Conservation (phyloP, 2,329 filamentous ascomycete species). For the Penicillium sp. region DNA sequence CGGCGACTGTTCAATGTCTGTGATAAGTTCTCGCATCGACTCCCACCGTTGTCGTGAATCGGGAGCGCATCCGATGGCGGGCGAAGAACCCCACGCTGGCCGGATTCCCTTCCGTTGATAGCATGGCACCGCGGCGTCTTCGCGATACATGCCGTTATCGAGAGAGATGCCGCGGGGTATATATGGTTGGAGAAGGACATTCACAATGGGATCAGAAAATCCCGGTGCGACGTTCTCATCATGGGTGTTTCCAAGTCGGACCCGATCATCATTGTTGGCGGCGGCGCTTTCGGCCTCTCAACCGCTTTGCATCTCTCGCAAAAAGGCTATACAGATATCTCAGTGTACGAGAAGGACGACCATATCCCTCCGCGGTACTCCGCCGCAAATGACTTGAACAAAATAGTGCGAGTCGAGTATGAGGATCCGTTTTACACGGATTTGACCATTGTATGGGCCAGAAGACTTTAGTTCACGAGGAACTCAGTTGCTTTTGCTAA, state of each 20-base stretch:
- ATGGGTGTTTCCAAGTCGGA: slow-evolving; percentile 23
- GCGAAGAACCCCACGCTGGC: slow-evolving; percentile 14
- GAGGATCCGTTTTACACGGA: slow-evolving; percentile 58
- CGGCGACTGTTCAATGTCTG: no score
- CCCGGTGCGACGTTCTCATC: slow-evolving; percentile 1
- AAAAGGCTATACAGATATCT: slow-evolving; percentile 48
- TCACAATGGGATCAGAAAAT: not conserved
- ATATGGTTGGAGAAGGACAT: slow-evolving; percentile 5
- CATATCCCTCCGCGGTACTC: slow-evolving; percentile 52
- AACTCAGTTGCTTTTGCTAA: no score
- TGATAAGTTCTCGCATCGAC: slow-evolving; percentile 1
- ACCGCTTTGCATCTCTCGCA: slow-evolving; percentile 49
- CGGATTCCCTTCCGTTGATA: slow-evolving; percentile 15
- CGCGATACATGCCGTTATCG: slow-evolving; percentile 10
- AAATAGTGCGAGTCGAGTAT: slow-evolving; percentile 60
- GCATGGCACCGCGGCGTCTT: slow-evolving; percentile 5
- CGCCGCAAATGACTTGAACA: slow-evolving; percentile 60
- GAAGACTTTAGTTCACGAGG: no score
- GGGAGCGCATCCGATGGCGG: slow-evolving; percentile 5
- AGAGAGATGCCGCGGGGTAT: slow-evolving; percentile 13
- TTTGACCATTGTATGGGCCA: slow-evolving; percentile 48
- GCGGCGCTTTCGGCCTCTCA: slow-evolving; percentile 52
- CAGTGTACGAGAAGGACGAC: slow-evolving; percentile 48
- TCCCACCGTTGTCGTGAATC: not conserved
- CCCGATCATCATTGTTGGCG: slow-evolving; percentile 42